Evolutionary conservation across 345 rosid genomes (phyloP), one percentile per base, ranked within the genome.

Genomic region (Hibiscus trionum): DNA sequence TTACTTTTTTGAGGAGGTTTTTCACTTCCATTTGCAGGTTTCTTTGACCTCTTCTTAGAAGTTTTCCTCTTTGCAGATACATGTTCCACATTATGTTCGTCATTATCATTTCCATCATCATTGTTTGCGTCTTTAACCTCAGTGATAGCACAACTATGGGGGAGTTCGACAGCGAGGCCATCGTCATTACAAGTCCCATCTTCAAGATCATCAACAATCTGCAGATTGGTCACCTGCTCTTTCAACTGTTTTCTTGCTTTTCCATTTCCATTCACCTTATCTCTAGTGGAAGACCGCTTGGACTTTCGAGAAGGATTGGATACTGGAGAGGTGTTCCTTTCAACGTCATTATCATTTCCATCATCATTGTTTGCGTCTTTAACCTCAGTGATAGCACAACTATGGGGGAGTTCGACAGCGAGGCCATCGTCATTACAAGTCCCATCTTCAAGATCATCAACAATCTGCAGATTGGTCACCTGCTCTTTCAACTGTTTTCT

Each of bases 391-490:
- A 70, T 70, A 70, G 44, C 73, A 61, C 77, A 63, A 56, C 55
- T 46, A 74, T 66, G 37, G 14, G 80, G 75, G 71, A 76, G 62
- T 62, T 81, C 84, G 44, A 73, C 72, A 69, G 44, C 61, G 27
- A 66, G 53, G 66, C 73, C 55, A 61, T 75, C 72, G 39, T 66
- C 64, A 73, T 77, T 66, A 72, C 66, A 60, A 76, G 73, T 75
- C 56, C 77, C 91, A 52, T 81, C 74, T 60, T 80, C 82, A 29
- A 62, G 78, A 44, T 79, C 88, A 70, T 83, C 86, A 73, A 76
- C 71, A 66, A 66, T 77, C 29, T 76, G 75, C 10, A 46, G 69
- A 71, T 66, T 72, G 72, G 50, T 56, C 59, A 46, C 66, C 29
- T 66, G 16, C 62, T 58, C 16, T 26, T 14, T 58, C n/a, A 26